Evolutionary conservation across 2,329 filamentous ascomycete species (phyloP), one percentile per base, ranked within the genome.

Genomic region (Fusarium pilosicola): DNA sequence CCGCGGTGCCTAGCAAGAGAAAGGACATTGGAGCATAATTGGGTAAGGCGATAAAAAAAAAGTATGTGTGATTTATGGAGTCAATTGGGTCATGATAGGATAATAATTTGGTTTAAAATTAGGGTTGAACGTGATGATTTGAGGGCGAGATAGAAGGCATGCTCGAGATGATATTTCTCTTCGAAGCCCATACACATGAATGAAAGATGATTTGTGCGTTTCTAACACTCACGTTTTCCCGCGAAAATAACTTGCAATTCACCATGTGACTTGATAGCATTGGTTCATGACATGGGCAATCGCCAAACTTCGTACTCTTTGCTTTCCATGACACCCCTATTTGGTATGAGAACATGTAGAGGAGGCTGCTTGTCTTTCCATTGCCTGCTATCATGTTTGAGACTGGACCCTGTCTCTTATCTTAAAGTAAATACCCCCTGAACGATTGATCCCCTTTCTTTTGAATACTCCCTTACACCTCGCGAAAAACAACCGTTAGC

Each of bases 11-110:
- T 42, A 73, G 74, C 24, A 78, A 78, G 72, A 70, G 75, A n/a
- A 78, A 78, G 68, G 76, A 78, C 41, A 63, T 72, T 61, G 74
- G 63, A 48, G 68, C 63, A 36, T 78, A 62, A 76, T 68, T 51
- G 42, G 54, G 28, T 42, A 58, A 51, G 49, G 61, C 20, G 51
- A 46, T 59, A 28, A 54, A n/a, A 68, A 63, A 71, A 63, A 42
- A 45, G 59, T 49, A 54, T 17, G 64, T 59, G 71, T 26, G 51
- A 65, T 73, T 73, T 74, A 52, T 54, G 71, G 71, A 73, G 71
- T 73, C 66, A 62, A 68, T 59, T 57, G 48, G 66, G 71, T 57
- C 42, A 70, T 36, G 70, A 68, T 55, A 67, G 71, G 42, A 74
- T 61, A 58, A 32, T 55, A 68, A 70, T 59, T 49, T 61, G 36